Conservation (phyloP, 2,329 filamentous ascomycete genomes). For the Fusarium palustre region DNA sequence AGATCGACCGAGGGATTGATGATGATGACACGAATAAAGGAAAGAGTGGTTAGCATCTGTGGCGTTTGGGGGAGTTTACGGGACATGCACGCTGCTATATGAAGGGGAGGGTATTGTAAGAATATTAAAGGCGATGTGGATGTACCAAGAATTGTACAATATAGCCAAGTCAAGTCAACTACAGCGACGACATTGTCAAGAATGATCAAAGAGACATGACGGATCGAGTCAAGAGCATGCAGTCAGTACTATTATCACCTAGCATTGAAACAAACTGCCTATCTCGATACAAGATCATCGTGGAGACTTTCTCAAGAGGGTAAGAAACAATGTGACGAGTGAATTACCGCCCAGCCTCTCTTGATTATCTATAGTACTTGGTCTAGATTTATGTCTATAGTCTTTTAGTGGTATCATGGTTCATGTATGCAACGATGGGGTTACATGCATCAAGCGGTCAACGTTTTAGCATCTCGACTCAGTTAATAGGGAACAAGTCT, state of each 20-base stretch:
- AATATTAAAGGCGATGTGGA: conserved; percentile 28
- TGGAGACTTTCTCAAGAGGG: conserved; percentile 5
- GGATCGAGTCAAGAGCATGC: conserved; percentile 24
- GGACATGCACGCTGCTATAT: conserved; percentile 41
- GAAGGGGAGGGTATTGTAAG: conserved; percentile 23
- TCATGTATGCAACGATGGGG: conserved; percentile 27
- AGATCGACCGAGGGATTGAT: conserved; percentile 41
- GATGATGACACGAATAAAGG: neutral
- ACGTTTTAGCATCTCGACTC: conserved; percentile 8
- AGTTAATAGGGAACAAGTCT: neutral
- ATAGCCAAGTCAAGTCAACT: neutral
- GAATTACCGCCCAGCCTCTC: conserved; percentile 15
- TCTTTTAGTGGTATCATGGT: conserved; percentile 13
- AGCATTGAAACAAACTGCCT: conserved; percentile 11
- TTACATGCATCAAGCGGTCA: conserved; percentile 36
- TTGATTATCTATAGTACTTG: neutral
- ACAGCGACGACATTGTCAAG: neutral
- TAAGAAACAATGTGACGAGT: conserved; percentile 9
- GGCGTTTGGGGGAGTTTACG: conserved; percentile 38
- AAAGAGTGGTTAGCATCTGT: conserved; percentile 35
- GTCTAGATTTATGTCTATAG: neutral
- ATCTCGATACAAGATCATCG: conserved; percentile 9
- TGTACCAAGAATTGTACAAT: conserved; percentile 12
- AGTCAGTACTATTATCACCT: conserved; percentile 1
- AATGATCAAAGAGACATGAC: neutral